phyloP scores from a whole-genome alignment of 1,139 yeast species.

The Zygoascus hellenicus region DNA sequence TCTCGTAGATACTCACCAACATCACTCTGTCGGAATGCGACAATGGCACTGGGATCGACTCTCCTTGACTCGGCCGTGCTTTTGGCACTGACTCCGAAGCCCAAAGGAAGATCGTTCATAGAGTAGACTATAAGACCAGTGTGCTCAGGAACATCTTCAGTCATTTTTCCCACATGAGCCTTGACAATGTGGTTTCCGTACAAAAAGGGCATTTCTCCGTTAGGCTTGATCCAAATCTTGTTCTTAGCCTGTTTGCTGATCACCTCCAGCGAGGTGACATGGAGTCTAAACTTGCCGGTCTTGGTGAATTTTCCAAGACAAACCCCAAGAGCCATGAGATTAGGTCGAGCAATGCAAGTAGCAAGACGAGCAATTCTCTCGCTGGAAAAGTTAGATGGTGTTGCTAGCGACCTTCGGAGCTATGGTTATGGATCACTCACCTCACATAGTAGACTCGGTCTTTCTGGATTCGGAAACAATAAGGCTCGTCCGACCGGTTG shows the following conservation, averaged over 20 bases:
- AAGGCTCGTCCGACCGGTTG: conserved; percentile 85
- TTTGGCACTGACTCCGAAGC: conserved; percentile 93
- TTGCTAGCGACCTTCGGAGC: not conserved
- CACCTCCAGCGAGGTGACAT: conserved; percentile 82
- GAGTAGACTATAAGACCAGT: conserved; percentile 90
- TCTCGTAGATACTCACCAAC: conserved; percentile 98
- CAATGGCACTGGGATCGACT: conserved; percentile 88
- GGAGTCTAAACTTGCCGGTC: conserved; percentile 93
- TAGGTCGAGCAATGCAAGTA: conserved; percentile 81
- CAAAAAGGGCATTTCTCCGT: conserved; percentile 97
- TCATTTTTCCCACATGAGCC: conserved; percentile 95
- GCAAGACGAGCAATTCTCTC: conserved; percentile 83
- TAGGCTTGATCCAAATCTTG: conserved; percentile 92
- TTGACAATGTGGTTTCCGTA: conserved; percentile 95
- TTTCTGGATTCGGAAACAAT: conserved; percentile 91
- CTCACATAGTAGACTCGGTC: conserved; percentile 90
- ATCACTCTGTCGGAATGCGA: conserved; percentile 95
- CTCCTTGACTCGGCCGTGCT: conserved; percentile 85
- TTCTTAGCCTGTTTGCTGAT: conserved; percentile 84
- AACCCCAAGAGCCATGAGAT: conserved; percentile 85
- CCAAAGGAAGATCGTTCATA: conserved; percentile 90
- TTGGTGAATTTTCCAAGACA: conserved; percentile 97
- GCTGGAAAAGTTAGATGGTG: conserved; percentile 27
- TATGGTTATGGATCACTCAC: conserved; percentile 13
- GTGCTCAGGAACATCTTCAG: conserved; percentile 97